These are phyloP conservation scores for Phytophthora macrochlamydospora DNA, from an alignment of 352 stramenopile species.

Conservation along the genomic window DNA sequence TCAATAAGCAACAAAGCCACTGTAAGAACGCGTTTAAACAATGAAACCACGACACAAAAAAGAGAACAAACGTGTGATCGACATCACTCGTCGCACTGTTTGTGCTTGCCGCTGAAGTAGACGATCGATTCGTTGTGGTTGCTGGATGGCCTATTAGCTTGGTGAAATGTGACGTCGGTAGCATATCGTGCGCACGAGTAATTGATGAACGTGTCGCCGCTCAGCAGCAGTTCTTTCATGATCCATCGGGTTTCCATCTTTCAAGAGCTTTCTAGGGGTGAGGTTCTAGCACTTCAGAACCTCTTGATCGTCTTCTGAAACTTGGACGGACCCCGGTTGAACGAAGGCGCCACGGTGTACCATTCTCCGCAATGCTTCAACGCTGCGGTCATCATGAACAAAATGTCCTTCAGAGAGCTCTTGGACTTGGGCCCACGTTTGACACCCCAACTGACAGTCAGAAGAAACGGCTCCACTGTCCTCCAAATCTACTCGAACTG, in stretches of 20 bases:
- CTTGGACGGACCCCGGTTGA: neutral
- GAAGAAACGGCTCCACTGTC: neutral
- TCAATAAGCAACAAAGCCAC: too few species aligned
- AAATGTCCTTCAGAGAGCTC: slow-evolving; percentile 6
- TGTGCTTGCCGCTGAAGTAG: slow-evolving; percentile 5
- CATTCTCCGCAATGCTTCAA: slow-evolving; percentile 13
- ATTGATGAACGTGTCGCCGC: neutral
- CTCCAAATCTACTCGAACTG: slow-evolving; percentile 8
- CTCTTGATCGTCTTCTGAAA: slow-evolving; percentile 11
- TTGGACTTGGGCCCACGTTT: neutral
- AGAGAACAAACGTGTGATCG: too few species aligned
- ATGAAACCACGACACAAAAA: too few species aligned
- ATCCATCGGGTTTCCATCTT: neutral
- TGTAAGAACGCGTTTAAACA: too few species aligned
- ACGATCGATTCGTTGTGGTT: neutral
- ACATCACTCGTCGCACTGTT: too few species aligned
- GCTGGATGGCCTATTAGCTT: neutral
- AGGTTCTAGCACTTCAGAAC: neutral
- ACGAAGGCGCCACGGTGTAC: neutral
- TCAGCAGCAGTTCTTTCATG: slow-evolving; percentile 1
- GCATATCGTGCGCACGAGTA: slow-evolving; percentile 3
- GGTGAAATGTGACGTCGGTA: slow-evolving; percentile 8
- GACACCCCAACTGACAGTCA: slow-evolving; percentile 1
- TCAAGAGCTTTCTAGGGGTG: neutral
- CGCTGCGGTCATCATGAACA: slow-evolving; percentile 3